A percentile compares a stretch with the other conserved stretches of the same genome.
phyloP scores from a whole-genome alignment of 352 stramenopile species.

The Blastocystis sp. region DNA sequence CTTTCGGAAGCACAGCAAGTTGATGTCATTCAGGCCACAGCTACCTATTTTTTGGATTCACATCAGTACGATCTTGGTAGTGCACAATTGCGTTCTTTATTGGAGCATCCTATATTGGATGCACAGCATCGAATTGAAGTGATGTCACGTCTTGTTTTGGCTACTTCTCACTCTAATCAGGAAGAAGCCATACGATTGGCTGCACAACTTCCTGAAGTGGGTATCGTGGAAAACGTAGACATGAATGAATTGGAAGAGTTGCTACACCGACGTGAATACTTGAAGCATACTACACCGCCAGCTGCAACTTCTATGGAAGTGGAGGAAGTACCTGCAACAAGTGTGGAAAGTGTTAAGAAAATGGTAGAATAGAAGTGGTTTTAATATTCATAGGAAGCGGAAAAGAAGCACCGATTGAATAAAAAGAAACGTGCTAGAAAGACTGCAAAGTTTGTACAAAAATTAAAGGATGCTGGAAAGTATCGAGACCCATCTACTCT shows the following conservation, averaged over 20 bases:
- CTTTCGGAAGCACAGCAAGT: not conserved
- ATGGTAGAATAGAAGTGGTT: not conserved
- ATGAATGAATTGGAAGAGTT: constrained; percentile 42
- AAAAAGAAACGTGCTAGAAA: constrained; percentile 36
- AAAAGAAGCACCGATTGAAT: constrained; percentile 39
- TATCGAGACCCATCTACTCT: constrained; percentile 13
- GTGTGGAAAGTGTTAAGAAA: not conserved
- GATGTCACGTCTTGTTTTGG: not conserved
- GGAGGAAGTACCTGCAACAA: not conserved
- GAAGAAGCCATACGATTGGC: not conserved
- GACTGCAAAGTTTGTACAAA: constrained; percentile 22
- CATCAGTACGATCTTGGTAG: constrained; percentile 25
- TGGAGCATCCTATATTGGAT: not conserved
- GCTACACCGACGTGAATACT: constrained; percentile 9
- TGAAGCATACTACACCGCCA: not conserved
- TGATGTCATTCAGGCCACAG: not conserved
- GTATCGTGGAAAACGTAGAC: constrained; percentile 7
- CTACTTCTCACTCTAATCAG: not conserved
- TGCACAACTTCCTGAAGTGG: constrained; percentile 1
- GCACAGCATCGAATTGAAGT: not conserved
- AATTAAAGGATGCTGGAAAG: constrained; percentile 29
- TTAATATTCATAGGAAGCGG: not conserved
- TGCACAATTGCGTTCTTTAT: not conserved
- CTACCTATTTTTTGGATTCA: constrained; percentile 6
- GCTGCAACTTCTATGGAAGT: not conserved